Conservation (phyloP, 2,329 filamentous ascomycete genomes). For the Diaporthe nobilis region DNA sequence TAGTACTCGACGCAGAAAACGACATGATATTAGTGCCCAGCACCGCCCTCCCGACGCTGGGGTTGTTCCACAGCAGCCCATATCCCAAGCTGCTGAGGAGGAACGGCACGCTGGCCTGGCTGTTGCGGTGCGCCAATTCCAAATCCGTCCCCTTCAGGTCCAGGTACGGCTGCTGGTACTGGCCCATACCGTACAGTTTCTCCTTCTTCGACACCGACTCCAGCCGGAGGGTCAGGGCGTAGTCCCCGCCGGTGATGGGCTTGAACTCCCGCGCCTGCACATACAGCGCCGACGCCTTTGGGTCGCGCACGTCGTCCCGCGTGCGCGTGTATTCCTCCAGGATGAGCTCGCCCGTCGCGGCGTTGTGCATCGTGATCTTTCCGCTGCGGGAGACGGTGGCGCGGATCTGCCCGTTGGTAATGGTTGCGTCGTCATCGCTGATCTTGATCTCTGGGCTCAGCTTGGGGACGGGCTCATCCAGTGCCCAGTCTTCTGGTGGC, state of each 20-base stretch:
- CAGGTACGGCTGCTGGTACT: slow-evolving; percentile 76
- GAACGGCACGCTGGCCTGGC: slow-evolving; percentile 76
- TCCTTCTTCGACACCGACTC: slow-evolving; percentile 69
- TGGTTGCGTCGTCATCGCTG: slow-evolving; percentile 51
- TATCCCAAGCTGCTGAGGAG: slow-evolving; percentile 72
- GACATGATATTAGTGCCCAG: slow-evolving; percentile 73
- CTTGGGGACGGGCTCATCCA: slow-evolving; percentile 48
- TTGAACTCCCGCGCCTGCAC: slow-evolving; percentile 72
- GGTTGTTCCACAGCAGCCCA: slow-evolving; percentile 77
- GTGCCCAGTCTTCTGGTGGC: slow-evolving; percentile 57
- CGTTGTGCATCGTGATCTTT: slow-evolving; percentile 64
- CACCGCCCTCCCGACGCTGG: slow-evolving; percentile 71
- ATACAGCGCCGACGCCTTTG: slow-evolving; percentile 70
- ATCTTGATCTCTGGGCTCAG: slow-evolving; percentile 42
- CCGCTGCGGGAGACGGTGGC: slow-evolving; percentile 62
- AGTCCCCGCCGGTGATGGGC: slow-evolving; percentile 65
- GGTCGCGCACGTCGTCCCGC: slow-evolving; percentile 65
- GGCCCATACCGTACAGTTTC: slow-evolving; percentile 78
- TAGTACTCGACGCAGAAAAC: slow-evolving; percentile 73
- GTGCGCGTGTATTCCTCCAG: slow-evolving; percentile 68
- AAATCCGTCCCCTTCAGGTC: slow-evolving; percentile 74
- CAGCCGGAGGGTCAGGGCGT: slow-evolving; percentile 70
- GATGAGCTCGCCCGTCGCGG: slow-evolving; percentile 56
- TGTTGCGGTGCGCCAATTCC: slow-evolving; percentile 77
- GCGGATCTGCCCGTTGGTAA: slow-evolving; percentile 64